Evolutionary conservation across 495 filamentous ascomycete species (phyloP).

Genomic region (Collariella sp.): DNA sequence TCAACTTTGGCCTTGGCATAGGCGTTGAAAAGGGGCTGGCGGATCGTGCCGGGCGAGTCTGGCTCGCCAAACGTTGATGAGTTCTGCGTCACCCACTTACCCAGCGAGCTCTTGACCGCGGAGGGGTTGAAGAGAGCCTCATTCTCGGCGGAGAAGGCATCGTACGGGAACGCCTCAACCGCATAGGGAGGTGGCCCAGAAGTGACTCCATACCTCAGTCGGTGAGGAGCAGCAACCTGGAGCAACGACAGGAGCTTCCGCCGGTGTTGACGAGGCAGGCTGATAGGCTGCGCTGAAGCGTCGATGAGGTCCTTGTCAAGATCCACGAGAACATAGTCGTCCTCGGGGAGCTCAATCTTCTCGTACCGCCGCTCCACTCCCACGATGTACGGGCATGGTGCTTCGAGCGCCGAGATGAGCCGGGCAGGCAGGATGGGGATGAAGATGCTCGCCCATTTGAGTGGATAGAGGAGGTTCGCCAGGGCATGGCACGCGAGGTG

Average conservation of each 20-base stretch:
- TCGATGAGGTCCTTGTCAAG: slow-evolving; percentile 85
- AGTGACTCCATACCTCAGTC: slow-evolving; percentile 75
- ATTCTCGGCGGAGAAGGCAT: slow-evolving; percentile 82
- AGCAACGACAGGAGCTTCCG: slow-evolving; percentile 82
- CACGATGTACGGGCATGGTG: slow-evolving; percentile 93
- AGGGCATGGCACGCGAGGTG: slow-evolving; percentile 82
- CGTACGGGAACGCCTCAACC: slow-evolving; percentile 81
- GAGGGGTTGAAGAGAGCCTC: slow-evolving; percentile 63
- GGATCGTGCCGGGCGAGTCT: slow-evolving; percentile 42
- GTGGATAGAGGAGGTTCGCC: slow-evolving; percentile 74
- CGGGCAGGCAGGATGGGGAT: slow-evolving; percentile 87
- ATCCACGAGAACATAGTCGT: slow-evolving; percentile 93
- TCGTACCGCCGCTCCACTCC: slow-evolving; percentile 93
- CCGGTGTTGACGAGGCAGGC: slow-evolving; percentile 80
- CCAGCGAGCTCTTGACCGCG: slow-evolving; percentile 59
- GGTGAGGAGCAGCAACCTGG: slow-evolving; percentile 84
- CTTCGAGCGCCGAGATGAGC: slow-evolving; percentile 80
- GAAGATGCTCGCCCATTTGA: slow-evolving; percentile 86
- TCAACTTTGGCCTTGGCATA: slow-evolving; percentile 72
- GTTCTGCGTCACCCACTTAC: slow-evolving; percentile 79
- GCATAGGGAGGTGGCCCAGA: slow-evolving; percentile 89
- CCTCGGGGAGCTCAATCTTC: slow-evolving; percentile 82
- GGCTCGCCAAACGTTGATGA: slow-evolving; percentile 75
- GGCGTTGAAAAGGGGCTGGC: slow-evolving; percentile 68
- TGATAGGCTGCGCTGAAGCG: slow-evolving; percentile 60